These are phyloP conservation scores for Diaporthe eres DNA, from an alignment of 2,329 filamentous ascomycete species.

Conservation along the genomic window DNA sequence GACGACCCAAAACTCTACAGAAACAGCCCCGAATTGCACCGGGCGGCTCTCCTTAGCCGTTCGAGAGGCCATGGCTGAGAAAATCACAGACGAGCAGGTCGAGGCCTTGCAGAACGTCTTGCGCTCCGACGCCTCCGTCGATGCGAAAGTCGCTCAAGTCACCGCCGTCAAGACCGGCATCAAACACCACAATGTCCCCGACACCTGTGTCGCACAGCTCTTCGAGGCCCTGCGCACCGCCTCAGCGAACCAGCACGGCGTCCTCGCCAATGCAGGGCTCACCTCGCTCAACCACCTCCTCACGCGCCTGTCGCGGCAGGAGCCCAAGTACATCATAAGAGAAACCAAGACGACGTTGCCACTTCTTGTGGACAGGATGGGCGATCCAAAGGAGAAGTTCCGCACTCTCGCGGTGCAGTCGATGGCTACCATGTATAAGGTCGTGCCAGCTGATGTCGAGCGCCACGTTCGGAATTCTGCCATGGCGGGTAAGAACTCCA, in stretches of 20 bases:
- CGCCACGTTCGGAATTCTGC: slow-evolving; percentile 82
- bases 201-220: slow-evolving; percentile 77
- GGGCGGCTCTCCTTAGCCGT: slow-evolving; percentile 3
- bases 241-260: slow-evolving; percentile 81
- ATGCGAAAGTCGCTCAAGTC: slow-evolving; percentile 79
- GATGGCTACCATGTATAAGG: slow-evolving; percentile 82
- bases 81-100: slow-evolving; percentile 72
- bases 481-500: slow-evolving; percentile 83
- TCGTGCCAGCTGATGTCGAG: slow-evolving; percentile 81
- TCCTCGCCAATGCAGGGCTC: slow-evolving; percentile 86
- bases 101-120: slow-evolving; percentile 66
- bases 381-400: slow-evolving; percentile 89
- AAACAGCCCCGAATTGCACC: neutral
- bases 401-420: slow-evolving; percentile 81
- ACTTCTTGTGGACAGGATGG: slow-evolving; percentile 85
- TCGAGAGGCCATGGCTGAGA: slow-evolving; percentile 64
- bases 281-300: slow-evolving; percentile 90
- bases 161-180: slow-evolving; percentile 87
- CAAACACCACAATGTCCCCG: slow-evolving; percentile 92
- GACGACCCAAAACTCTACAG: neutral
- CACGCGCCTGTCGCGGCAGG: slow-evolving; percentile 88
- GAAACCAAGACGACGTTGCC: slow-evolving; percentile 81
- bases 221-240: slow-evolving; percentile 87
- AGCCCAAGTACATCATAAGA: slow-evolving; percentile 79
- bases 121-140: slow-evolving; percentile 75